Percentiles rank a stretch among this genome's conserved stretches.
Conservation (phyloP, 306 rosid genomes). For the Vigna nakashimae region DNA sequence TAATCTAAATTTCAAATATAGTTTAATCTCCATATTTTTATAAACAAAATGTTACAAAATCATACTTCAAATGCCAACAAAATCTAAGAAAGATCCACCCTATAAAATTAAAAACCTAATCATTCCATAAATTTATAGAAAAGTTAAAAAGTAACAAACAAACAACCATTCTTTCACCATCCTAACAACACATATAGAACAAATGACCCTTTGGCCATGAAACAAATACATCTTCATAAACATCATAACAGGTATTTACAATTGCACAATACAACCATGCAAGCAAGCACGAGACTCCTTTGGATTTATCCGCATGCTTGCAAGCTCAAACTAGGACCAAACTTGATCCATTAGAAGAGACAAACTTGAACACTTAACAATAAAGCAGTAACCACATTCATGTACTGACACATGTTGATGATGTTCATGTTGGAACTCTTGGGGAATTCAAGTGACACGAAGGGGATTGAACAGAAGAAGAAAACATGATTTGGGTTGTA, state of each 20-base stretch:
- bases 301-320: conserved; percentile 49
- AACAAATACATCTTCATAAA: conserved; percentile 3
- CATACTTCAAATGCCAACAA: neutral
- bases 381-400: conserved; percentile 17
- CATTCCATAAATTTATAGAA: conserved; percentile 25
- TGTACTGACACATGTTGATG: neutral
- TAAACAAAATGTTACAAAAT: neutral
- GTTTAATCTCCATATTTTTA: neutral
- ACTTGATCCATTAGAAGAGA: neutral
- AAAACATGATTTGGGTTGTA: conserved; percentile 43
- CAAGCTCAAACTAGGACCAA: conserved; percentile 15
- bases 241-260: conserved; percentile 55
- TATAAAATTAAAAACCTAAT: neutral
- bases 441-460: conserved; percentile 41
- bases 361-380: conserved; percentile 30
- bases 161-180: too few relatives aligned
- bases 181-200: neutral
- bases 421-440: conserved; percentile 47
- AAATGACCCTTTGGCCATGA: conserved; percentile 52
- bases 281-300: conserved; percentile 46
- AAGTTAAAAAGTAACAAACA: too few relatives aligned
- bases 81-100: neutral
- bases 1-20: too few relatives aligned
- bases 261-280: conserved; percentile 36
- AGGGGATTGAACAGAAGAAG: conserved; percentile 69